These are phyloP conservation scores for Colletotrichum orbiculare DNA, from an alignment of 2,329 filamentous ascomycete species.

Conservation along the genomic window DNA sequence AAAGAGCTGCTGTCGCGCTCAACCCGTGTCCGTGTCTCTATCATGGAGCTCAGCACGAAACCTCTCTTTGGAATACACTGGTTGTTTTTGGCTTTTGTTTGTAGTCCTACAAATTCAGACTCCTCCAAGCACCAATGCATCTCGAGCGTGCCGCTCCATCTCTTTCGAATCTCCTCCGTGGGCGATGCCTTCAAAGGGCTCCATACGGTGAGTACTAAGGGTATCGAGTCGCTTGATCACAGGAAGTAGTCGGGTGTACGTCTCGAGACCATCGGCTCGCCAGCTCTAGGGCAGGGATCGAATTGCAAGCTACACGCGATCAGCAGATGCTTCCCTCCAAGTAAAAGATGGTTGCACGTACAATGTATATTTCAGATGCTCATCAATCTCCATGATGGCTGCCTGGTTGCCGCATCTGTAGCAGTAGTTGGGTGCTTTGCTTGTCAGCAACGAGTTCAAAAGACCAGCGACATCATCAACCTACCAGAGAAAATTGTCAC, in stretches of 20 bases:
- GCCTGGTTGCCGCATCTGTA: conserved; percentile 99
- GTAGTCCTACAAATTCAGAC: conserved; percentile 37
- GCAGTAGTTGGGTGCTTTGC: conserved; percentile 87
- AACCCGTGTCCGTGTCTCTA: conserved; percentile 9
- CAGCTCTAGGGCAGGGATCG: conserved; percentile 95
- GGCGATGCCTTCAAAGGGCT: conserved; percentile 14
- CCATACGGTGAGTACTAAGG: conserved; percentile 17
- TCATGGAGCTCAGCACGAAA: conserved; percentile 33
- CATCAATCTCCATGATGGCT: conserved; percentile 99
- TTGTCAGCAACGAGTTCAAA: conserved; percentile 39
- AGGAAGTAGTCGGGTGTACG: conserved; percentile 99
- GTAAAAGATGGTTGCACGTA: conserved; percentile 59
- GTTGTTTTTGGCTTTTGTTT: conserved; percentile 32
- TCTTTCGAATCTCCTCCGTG: conserved; percentile 31
- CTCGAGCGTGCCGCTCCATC: conserved; percentile 30
- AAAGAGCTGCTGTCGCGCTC: conserved; percentile 7
- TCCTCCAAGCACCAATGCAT: conserved; percentile 35
- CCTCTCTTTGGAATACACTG: conserved; percentile 36
- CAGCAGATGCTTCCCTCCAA: conserved; percentile 37
- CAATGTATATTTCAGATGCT: conserved; percentile 99
- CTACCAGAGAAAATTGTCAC: conserved; percentile 98
- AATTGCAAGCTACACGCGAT: conserved; percentile 85
- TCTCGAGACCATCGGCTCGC: conserved; percentile 98
- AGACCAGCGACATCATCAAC: conserved; percentile 39
- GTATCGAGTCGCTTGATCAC: conserved; percentile 58